Evolutionary conservation across 2,329 filamentous ascomycete species (phyloP).

Genomic region (Microdochium nivale): DNA sequence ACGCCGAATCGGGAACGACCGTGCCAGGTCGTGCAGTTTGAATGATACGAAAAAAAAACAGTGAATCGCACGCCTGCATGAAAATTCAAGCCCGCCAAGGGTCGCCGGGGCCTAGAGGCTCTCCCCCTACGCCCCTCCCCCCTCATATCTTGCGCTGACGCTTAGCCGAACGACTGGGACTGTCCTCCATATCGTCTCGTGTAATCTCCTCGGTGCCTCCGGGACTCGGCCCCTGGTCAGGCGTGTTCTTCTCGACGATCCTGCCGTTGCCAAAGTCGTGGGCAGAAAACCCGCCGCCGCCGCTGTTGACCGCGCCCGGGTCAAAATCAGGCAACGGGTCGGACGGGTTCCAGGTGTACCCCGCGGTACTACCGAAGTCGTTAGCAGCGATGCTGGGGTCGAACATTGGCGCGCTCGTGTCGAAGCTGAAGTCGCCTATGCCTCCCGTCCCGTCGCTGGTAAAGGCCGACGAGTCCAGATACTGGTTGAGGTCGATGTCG

Average conservation of each 20-base stretch:
- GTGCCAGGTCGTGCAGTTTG: too few species aligned
- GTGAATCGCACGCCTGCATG: too few species aligned
- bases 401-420: constrained; percentile 17
- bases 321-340: constrained; percentile 6
- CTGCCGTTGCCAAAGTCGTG: constrained; percentile 9
- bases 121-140: too few species aligned
- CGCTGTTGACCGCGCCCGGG: constrained; percentile 10
- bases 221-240: constrained; percentile 32
- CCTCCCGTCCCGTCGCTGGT: constrained; percentile 11
- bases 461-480: constrained; percentile 28
- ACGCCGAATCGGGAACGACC: too few species aligned
- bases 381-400: constrained; percentile 8
- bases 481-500: constrained; percentile 43
- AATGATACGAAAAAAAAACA: too few species aligned
- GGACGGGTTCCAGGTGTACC: neutral
- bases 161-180: constrained; percentile 19
- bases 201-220: constrained; percentile 42
- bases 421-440: constrained; percentile 31
- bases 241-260: constrained; percentile 19
- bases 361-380: constrained; percentile 13
- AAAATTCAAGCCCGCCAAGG: too few species aligned
- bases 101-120: too few species aligned
- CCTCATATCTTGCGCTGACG: constrained; percentile 17
- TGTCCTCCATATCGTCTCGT: constrained; percentile 30
- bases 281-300: constrained; percentile 1